phyloP scores from a whole-genome alignment of 2,329 filamentous ascomycete genomes.

The Xylaria sp. region DNA sequence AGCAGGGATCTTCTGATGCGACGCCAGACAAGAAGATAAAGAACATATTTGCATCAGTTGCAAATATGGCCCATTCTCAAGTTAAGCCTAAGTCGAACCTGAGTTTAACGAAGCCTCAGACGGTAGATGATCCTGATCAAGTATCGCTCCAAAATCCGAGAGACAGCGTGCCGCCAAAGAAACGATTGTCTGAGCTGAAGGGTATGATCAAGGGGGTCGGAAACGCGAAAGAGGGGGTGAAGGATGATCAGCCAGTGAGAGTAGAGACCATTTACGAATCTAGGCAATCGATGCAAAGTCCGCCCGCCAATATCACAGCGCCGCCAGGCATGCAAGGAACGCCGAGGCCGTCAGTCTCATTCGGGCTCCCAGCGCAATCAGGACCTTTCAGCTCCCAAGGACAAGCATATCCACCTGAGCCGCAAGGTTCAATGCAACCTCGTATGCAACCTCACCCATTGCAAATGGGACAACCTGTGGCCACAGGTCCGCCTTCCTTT shows the following conservation, averaged over 20 bases:
- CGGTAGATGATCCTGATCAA: slow-evolving; percentile 38
- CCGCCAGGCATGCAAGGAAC: slow-evolving; percentile 10
- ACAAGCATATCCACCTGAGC: slow-evolving; percentile 9
- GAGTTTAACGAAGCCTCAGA: slow-evolving; percentile 25
- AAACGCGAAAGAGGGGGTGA: slow-evolving; percentile 43
- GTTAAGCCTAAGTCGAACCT: slow-evolving; percentile 41
- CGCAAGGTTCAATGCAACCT: slow-evolving; percentile 8
- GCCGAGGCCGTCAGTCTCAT: slow-evolving; percentile 30
- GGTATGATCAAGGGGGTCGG: slow-evolving; percentile 48
- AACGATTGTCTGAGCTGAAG: slow-evolving; percentile 47
- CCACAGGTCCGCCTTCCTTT: slow-evolving; percentile 23
- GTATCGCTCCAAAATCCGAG: slow-evolving; percentile 29
- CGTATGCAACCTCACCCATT: slow-evolving; percentile 20
- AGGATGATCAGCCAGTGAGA: slow-evolving; percentile 45
- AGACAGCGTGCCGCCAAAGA: slow-evolving; percentile 41
- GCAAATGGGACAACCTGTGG: slow-evolving; percentile 23
- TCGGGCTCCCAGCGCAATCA: slow-evolving; percentile 6
- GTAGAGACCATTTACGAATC: slow-evolving; percentile 33
- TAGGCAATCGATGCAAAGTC: slow-evolving; percentile 38
- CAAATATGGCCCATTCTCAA: slow-evolving; percentile 38
- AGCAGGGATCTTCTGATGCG: slow-evolving; percentile 37
- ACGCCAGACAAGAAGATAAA: slow-evolving; percentile 53
- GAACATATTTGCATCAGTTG: slow-evolving; percentile 51
- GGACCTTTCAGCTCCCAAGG: slow-evolving; percentile 11
- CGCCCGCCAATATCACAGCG: slow-evolving; percentile 30